Evolutionary conservation across 2,329 filamentous ascomycete species (phyloP).

Genomic region (Grosmannia serpens): DNA sequence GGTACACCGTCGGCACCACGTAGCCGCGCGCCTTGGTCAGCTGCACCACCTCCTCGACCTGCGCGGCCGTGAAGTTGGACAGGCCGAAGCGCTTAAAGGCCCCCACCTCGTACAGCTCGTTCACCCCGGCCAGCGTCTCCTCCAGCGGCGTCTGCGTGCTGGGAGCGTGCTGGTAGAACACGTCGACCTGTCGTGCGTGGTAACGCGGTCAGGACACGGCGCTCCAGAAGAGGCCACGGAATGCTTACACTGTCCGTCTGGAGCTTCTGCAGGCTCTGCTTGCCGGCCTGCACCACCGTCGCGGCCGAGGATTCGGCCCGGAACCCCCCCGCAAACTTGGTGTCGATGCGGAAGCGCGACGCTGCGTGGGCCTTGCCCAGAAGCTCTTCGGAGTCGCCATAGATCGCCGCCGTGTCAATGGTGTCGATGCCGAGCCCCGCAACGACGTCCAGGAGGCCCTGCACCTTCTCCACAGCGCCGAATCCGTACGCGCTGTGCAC

Average conservation of each 20-base stretch:
- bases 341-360: conserved; percentile 22
- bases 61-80: conserved; percentile 28
- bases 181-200: not conserved
- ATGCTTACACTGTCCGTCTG: not conserved
- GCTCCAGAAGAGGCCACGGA: not conserved
- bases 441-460: conserved; percentile 14
- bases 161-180: conserved; percentile 18
- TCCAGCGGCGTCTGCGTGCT: conserved; percentile 36
- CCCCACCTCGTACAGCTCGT: conserved; percentile 37
- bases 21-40: conserved; percentile 25
- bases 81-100: conserved; percentile 28
- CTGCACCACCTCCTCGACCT: conserved; percentile 20
- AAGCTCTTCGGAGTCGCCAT: conserved; percentile 21
- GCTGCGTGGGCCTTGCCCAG: conserved; percentile 18
- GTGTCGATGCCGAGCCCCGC: conserved; percentile 16
- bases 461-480: conserved; percentile 16
- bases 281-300: not conserved
- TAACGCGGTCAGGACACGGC: not conserved
- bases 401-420: conserved; percentile 22
- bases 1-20: conserved; percentile 31
- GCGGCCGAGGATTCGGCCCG: conserved; percentile 2
- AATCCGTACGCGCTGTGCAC: not conserved
- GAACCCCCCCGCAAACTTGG: conserved; percentile 18
- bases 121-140: conserved; percentile 22
- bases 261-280: not conserved